These are phyloP conservation scores for Tetradesmus lagerheimii DNA, from an alignment of 139 green algal genomes.

Conservation along the genomic window DNA sequence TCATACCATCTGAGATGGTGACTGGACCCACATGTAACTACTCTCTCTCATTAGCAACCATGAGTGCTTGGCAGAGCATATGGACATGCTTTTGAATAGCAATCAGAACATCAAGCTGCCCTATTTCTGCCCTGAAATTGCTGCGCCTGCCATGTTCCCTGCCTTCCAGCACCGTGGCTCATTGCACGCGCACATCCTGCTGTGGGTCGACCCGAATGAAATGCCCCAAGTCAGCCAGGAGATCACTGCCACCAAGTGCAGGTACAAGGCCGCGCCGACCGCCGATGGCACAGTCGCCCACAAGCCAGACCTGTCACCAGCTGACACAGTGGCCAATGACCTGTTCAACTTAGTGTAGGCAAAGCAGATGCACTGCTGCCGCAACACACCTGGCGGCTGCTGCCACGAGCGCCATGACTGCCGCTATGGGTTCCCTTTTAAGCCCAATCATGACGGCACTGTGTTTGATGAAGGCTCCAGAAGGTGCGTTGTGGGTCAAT, in stretches of 20 bases:
- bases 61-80: too few species aligned
- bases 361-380: slow-evolving; percentile 14
- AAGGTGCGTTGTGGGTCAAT: too few species aligned
- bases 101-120: too few species aligned
- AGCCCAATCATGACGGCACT: not conserved
- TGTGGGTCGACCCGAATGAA: not conserved
- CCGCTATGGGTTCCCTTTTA: not conserved
- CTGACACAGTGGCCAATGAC: not conserved
- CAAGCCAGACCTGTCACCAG: not conserved
- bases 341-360: not conserved
- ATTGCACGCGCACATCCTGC: slow-evolving; percentile 19
- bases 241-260: slow-evolving; percentile 6
- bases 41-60: too few species aligned
- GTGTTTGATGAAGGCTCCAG: not conserved
- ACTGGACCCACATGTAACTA: too few species aligned
- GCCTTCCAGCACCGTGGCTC: not conserved
- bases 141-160: not conserved
- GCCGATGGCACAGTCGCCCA: not conserved
- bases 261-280: not conserved
- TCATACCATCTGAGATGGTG: too few species aligned
- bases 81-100: too few species aligned
- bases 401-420: not conserved
- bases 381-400: not conserved
- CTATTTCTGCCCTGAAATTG: too few species aligned
- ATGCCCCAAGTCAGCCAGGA: not conserved